Conservation (phyloP, 164 flowering plant genomes). For the Liriodendron chinense region DNA sequence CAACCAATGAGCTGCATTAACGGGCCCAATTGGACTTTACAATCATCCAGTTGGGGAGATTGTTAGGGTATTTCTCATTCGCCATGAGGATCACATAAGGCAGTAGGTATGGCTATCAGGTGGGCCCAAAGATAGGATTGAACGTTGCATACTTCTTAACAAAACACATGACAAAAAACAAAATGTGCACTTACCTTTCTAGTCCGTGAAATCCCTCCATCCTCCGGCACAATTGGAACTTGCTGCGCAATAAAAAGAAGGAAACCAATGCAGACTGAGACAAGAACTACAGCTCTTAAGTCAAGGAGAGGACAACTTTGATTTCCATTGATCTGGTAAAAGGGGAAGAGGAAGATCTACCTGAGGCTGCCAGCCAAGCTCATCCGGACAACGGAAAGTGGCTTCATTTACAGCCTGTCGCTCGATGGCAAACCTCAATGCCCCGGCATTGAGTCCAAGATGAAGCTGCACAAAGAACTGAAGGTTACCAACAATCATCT, state of each 20-base stretch:
- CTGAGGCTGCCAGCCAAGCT: slow-evolving; percentile 72
- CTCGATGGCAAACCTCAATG: slow-evolving; percentile 48
- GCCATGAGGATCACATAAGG: background rate
- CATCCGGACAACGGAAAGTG: slow-evolving; percentile 60
- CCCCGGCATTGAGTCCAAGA: slow-evolving; percentile 49
- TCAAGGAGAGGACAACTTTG: background rate
- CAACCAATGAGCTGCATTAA: background rate
- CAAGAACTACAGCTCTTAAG: background rate
- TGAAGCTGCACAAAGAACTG: slow-evolving; percentile 37
- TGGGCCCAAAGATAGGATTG: background rate
- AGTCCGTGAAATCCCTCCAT: slow-evolving; percentile 50
- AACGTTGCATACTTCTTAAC: no score
- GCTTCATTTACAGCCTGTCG: slow-evolving; percentile 62
- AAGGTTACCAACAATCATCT: no score
- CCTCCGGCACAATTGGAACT: slow-evolving; percentile 49
- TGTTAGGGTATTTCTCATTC: background rate
- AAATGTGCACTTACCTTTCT: slow-evolving; percentile 43
- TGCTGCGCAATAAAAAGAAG: slow-evolving; percentile 29
- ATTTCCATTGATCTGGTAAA: background rate
- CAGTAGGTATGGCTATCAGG: background rate
- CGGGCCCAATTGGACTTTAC: background rate
- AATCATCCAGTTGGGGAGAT: background rate
- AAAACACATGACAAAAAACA: background rate
- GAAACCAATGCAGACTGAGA: background rate
- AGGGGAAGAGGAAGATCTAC: slow-evolving; percentile 22